Percentiles rank a stretch among this genome's conserved stretches.
Conservation (phyloP, 1,139 yeast species). For the Eremothecium gossypii region DNA sequence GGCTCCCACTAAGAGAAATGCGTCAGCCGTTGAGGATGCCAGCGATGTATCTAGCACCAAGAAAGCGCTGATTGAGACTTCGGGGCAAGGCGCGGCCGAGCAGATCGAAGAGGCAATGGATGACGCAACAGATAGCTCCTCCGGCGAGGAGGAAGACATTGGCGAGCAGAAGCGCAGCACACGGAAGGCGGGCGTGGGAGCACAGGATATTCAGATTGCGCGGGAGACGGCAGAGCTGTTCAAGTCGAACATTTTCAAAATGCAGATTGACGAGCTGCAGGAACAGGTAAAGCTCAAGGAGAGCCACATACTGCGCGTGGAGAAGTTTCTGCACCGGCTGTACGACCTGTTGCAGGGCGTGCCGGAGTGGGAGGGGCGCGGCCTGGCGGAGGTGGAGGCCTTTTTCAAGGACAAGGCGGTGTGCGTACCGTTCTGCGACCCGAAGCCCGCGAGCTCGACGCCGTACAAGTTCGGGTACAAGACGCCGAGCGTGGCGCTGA, state of each 20-base stretch:
- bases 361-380: slow-evolving; percentile 44
- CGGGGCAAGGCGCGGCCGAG: no score
- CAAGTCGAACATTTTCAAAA: slow-evolving; percentile 87
- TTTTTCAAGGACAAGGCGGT: slow-evolving; percentile 44
- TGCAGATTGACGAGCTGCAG: slow-evolving; percentile 85
- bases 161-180: slow-evolving; percentile 14
- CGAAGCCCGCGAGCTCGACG: slow-evolving; percentile 54
- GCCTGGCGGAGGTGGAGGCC: slow-evolving; percentile 45
- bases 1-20: slow-evolving; percentile 19
- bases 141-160: neutral
- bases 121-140: no score
- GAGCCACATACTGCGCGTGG: slow-evolving; percentile 53
- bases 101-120: no score
- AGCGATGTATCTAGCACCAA: slow-evolving; percentile 6
- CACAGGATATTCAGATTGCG: slow-evolving; percentile 85
- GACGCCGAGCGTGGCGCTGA: slow-evolving; percentile 69
- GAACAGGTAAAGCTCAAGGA: slow-evolving; percentile 72
- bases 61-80: slow-evolving; percentile 8
- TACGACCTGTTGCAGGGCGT: slow-evolving; percentile 60
- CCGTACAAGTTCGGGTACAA: slow-evolving; percentile 63
- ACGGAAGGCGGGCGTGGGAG: slow-evolving; percentile 22
- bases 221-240: slow-evolving; percentile 89
- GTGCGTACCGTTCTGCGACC: slow-evolving; percentile 81
- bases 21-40: slow-evolving; percentile 13
- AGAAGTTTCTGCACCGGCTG: slow-evolving; percentile 67